Evolutionary conservation across 257 asterid genomes (phyloP), one percentile per base, ranked within the genome.

Genomic region (Cordia subcordata): DNA sequence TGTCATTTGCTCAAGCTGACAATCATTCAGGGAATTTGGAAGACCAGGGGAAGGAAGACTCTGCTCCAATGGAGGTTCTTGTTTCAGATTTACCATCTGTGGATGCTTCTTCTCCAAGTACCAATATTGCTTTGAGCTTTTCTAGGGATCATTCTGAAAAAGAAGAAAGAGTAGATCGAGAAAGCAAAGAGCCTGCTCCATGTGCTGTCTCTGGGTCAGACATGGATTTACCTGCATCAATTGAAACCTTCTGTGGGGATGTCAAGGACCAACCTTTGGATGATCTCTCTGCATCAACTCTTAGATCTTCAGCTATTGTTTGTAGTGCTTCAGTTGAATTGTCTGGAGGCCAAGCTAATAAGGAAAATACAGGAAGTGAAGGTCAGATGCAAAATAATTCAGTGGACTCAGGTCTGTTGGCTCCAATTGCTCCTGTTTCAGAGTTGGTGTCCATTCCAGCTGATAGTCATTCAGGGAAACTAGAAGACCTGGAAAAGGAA

Each of bases 81-180:
- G 53, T 39, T 59, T 32, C 58, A 47, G 9, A 4, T 32, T 13
- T 13, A 46, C 62, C 60, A 15, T 57, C 18, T 67, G 13, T 14
- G 56, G 33, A 40, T 13, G 44, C 52, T 53, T 33, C 67, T 23
- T 52, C 57, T 50, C 17, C 62, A 55, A 71, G 49, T 76, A 40
- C 60, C 20, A 71, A 38, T 13, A 23, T 45, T 65, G 60, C 58
- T 55, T 40, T 42, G 17, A 68, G 45, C 61, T 64, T 61, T 72
- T 57, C 54, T 5, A 61, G 33, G 18, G 63, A 55, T 42, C 8
- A 3, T 11, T 42, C 6, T 10, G 15, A 42, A 8, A 14, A 14
- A 42, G 47, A 42, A 42, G 47, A 42, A 12, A 39, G 44, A 39
- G 12, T 42, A 42, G 47, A 42, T 8, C 14, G 10, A 14, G 14